Percentiles rank a stretch among this genome's conserved stretches.
These are phyloP conservation scores for Vitis hybrid DNA, from an alignment of 177 flowering plant species.

Conservation along the genomic window DNA sequence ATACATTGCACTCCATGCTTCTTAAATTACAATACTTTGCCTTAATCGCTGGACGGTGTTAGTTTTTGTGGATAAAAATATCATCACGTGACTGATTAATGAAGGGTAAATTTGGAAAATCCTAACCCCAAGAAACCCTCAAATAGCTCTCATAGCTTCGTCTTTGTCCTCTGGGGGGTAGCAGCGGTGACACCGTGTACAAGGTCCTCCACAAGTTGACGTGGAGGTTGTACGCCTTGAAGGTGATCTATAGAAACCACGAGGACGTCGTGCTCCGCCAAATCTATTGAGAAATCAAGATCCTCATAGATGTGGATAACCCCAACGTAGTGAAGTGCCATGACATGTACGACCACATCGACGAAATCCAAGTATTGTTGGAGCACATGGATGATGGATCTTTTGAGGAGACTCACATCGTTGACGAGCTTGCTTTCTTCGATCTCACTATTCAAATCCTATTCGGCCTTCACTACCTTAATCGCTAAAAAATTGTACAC, in stretches of 20 bases:
- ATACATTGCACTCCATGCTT: no score
- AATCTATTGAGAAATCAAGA: constrained; percentile 49
- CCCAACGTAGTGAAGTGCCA: constrained; percentile 54
- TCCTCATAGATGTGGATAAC: constrained; percentile 48
- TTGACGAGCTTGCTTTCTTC: constrained; percentile 28
- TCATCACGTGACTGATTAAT: no score
- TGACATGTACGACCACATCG: constrained; percentile 48
- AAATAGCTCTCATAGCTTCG: no score
- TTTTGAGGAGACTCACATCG: constrained; percentile 33
- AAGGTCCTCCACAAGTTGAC: constrained; percentile 47
- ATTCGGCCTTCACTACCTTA: constrained; percentile 42
- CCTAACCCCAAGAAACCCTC: no score
- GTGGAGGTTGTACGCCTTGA: constrained; percentile 37
- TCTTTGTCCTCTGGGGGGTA: neutral
- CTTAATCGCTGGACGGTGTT: no score
- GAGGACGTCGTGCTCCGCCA: constrained; percentile 49
- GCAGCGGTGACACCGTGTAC: constrained; percentile 56
- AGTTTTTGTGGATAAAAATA: no score
- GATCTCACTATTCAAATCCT: constrained; percentile 41
- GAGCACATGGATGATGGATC: constrained; percentile 60
- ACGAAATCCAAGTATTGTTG: constrained; percentile 50
- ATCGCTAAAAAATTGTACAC: constrained; percentile 43
- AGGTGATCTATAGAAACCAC: constrained; percentile 50
- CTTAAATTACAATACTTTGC: no score
- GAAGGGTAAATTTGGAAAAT: no score